A percentile compares a stretch with the other conserved stretches of the same genome.
Evolutionary conservation across 2,329 filamentous ascomycete genomes (phyloP).

Genomic region (Lasiodiplodia citricola): DNA sequence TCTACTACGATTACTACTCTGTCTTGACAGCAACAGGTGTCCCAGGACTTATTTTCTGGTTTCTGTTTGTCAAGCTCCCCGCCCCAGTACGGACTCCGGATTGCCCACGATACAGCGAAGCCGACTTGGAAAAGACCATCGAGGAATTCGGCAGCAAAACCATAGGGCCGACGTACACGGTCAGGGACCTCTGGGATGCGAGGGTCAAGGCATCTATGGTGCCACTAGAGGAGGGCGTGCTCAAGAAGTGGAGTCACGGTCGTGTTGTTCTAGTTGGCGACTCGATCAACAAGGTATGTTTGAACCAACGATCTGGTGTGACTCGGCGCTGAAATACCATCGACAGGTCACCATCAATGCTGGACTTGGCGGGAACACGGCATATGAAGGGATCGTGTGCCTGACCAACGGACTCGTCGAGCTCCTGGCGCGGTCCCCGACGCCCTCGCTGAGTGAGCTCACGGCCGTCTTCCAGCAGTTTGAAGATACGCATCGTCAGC

Average conservation of each 20-base stretch:
- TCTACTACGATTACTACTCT: conserved; percentile 27
- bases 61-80: neutral
- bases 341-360: neutral
- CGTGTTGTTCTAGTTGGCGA: conserved; percentile 1
- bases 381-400: neutral
- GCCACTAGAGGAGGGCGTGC: conserved; percentile 5
- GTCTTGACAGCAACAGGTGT: conserved; percentile 29
- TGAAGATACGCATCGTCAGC: neutral
- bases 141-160: conserved; percentile 10
- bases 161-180: neutral
- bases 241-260: conserved; percentile 2
- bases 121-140: conserved; percentile 36
- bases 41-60: neutral
- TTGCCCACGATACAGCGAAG: conserved; percentile 36
- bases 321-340: no score
- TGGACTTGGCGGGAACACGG: neutral
- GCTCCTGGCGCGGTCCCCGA: neutral
- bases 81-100: neutral
- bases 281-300: conserved; percentile 27
- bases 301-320: neutral
- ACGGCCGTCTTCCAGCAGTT: neutral
- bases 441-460: neutral
- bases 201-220: neutral
- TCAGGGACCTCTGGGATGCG: neutral
- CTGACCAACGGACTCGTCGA: conserved; percentile 1